Evolutionary conservation across 2,329 filamentous ascomycete species (phyloP).

Genomic region (Neofusicoccum umdonicola): DNA sequence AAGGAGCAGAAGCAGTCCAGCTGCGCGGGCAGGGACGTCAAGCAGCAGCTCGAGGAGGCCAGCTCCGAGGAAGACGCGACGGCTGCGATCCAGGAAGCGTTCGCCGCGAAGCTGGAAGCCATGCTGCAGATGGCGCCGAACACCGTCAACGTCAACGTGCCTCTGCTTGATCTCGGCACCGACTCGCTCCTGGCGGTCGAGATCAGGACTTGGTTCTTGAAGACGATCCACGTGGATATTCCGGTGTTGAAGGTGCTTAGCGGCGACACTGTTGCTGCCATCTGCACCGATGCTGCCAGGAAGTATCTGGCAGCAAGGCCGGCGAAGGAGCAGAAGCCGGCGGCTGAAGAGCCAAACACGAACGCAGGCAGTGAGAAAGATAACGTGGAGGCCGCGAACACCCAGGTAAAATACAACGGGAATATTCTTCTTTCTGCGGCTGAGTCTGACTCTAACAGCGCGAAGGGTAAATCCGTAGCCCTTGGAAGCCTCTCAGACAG

Average conservation of each 20-base stretch:
- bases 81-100: not conserved
- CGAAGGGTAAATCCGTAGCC: too few species aligned
- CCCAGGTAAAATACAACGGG: too few species aligned
- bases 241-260: slow-evolving; percentile 48
- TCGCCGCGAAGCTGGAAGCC: not conserved
- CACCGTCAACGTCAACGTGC: not conserved
- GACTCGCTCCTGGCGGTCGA: slow-evolving; percentile 43
- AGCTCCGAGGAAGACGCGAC: not conserved
- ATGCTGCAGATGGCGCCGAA: not conserved
- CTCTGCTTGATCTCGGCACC: slow-evolving; percentile 25
- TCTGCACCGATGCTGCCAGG: not conserved
- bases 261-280: slow-evolving; percentile 22
- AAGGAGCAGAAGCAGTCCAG: not conserved
- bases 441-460: too few species aligned
- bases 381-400: not conserved
- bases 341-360: not conserved
- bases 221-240: slow-evolving; percentile 45
- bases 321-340: not conserved
- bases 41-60: not conserved
- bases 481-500: too few species aligned
- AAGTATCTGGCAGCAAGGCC: not conserved
- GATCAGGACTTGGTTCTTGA: slow-evolving; percentile 50
- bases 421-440: too few species aligned
- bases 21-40: not conserved
- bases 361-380: not conserved